phyloP scores from a whole-genome alignment of 1,139 yeast genomes.

The Oligophagozyma castellii region DNA sequence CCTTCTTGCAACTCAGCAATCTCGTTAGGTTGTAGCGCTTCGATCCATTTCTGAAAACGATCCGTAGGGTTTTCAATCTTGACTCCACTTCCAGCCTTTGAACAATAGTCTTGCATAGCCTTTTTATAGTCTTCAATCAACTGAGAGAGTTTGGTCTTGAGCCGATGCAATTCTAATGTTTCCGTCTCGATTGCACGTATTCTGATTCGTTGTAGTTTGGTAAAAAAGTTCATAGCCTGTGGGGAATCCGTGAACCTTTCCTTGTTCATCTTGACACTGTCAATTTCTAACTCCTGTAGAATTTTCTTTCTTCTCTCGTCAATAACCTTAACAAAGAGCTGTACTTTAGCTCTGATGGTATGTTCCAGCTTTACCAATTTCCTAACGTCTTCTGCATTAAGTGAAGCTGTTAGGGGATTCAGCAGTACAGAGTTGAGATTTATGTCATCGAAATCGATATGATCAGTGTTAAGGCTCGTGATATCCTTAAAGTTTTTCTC shows the following conservation, averaged over 20 bases:
- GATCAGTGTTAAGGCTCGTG: slow-evolving; percentile 1
- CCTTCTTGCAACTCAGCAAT: slow-evolving; percentile 9
- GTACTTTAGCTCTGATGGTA: slow-evolving; percentile 11
- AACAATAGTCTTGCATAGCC: slow-evolving; percentile 13
- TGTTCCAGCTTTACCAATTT: slow-evolving; percentile 12
- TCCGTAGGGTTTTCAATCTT: slow-evolving; percentile 14
- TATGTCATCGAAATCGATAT: slow-evolving; percentile 1
- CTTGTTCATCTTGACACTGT: slow-evolving; percentile 10
- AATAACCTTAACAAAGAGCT: slow-evolving; percentile 11
- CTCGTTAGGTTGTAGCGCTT: slow-evolving; percentile 14
- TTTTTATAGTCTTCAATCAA: slow-evolving; percentile 18
- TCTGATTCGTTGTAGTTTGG: slow-evolving; percentile 19
- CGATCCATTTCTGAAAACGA: slow-evolving; percentile 14
- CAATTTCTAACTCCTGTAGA: slow-evolving; percentile 13
- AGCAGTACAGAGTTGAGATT: slow-evolving; percentile 1
- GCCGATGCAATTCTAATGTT: slow-evolving; percentile 18
- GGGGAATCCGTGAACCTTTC: slow-evolving; percentile 9
- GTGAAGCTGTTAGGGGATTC: slow-evolving; percentile 3
- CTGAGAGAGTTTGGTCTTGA: slow-evolving; percentile 13
- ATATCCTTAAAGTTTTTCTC: slow-evolving; percentile 1
- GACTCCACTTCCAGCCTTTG: slow-evolving; percentile 10
- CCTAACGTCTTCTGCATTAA: slow-evolving; percentile 9
- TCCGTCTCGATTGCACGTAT: slow-evolving; percentile 23
- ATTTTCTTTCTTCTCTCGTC: slow-evolving; percentile 14
- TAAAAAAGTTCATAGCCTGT: slow-evolving; percentile 10